Evolutionary conservation across 768 basidiomycete species (phyloP), one percentile per base, ranked within the genome.

Genomic region (Psilocybe subaeruginosa): DNA sequence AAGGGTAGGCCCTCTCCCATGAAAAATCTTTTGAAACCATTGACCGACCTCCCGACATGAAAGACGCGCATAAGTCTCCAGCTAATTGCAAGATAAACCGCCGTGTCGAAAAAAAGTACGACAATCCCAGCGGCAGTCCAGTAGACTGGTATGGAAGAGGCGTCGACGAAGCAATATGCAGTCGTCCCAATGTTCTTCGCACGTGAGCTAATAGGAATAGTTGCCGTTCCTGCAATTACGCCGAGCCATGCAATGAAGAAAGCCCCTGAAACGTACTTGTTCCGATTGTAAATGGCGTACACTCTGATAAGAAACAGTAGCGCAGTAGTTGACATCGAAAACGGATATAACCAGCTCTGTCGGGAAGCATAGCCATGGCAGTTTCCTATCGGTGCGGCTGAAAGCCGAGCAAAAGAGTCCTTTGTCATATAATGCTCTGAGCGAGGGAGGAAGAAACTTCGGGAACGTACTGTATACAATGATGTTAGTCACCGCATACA

Each of bases 21-120:
- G 8, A 74, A 30, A 4, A 63, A 19, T 7, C 51, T 57, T 17
- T 60, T 52, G 12, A 67, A 47, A 23, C 33, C 47, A 39, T 29
- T 61, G 51, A 16, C 23, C 27, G 49, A 19, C 17, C 27, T 50
- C 30, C 16, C 33, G 45, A 23, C 8, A 47, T 61, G 59, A 11
- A 65, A 51, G 17, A 64, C 56, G 2, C 51, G 50, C 2, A 68
- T 55, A 12, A 77, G 61, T 2, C 68, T 66, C 61, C 66, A 72
- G 1, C 74, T 72, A n/a, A 78, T 73, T 3, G 73, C 67, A 35
- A 76, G 31, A 60, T 73, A 74, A 16, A 76, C 66, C 41, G 58
- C 50, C 0, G 70, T 73, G 52, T 77, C 77, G 17, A 69, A 64
- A 2, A 73, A 46, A 0, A 71, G 46, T 0, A 64, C 53, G 1